Conservation (phyloP, 768 basidiomycete genomes). For the Mycena latifolia region DNA sequence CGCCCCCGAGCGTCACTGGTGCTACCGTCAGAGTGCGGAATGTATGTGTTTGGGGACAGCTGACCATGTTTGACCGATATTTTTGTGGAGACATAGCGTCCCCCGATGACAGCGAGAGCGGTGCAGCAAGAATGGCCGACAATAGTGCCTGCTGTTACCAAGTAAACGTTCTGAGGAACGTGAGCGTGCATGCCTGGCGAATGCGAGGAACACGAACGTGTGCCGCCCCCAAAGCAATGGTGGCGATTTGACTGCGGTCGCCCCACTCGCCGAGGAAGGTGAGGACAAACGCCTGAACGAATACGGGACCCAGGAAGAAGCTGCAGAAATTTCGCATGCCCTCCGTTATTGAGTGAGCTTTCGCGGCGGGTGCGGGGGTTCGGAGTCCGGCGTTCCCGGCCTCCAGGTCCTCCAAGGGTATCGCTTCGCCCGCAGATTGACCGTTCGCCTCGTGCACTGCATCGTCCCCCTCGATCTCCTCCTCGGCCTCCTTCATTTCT, state of each 20-base stretch:
- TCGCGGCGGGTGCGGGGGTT: constrained; percentile 36
- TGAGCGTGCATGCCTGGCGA: not conserved
- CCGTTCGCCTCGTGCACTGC: constrained; percentile 54
- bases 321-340: constrained; percentile 87
- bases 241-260: constrained; percentile 96
- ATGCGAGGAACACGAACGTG: constrained; percentile 71
- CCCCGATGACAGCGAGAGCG: constrained; percentile 91
- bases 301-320: constrained; percentile 89
- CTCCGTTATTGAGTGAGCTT: constrained; percentile 54
- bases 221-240: constrained; percentile 94
- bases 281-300: constrained; percentile 94
- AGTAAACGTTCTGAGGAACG: constrained; percentile 81
- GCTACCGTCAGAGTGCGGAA: constrained; percentile 9
- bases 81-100: constrained; percentile 92
- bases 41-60: constrained; percentile 43
- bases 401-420: constrained; percentile 84
- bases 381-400: constrained; percentile 44
- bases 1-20: constrained; percentile 76
- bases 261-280: constrained; percentile 99
- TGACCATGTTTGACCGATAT: constrained; percentile 95
- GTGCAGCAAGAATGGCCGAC: constrained; percentile 92
- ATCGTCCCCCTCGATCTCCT: constrained; percentile 91
- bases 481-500: constrained; percentile 96
- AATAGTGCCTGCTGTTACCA: constrained; percentile 92
- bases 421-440: constrained; percentile 51